phyloP scores from a whole-genome alignment of 2,329 filamentous ascomycete species.

The Cladosporium halotolerans region DNA sequence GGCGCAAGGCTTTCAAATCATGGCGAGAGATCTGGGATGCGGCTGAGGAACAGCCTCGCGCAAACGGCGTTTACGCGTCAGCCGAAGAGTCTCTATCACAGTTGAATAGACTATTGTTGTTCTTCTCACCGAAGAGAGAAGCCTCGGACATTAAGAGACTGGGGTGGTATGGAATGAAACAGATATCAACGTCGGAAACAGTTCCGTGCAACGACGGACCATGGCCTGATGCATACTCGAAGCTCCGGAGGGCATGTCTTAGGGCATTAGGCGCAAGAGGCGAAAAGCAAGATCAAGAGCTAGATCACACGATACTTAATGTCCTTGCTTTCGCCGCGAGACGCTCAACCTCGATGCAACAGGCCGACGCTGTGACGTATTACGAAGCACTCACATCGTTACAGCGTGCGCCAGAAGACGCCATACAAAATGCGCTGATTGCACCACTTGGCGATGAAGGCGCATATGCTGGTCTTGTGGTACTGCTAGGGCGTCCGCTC shows the following conservation, averaged over 20 bases:
- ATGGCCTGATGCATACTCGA: constrained; percentile 39
- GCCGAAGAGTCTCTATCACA: constrained; percentile 36
- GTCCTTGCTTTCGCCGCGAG: constrained; percentile 34
- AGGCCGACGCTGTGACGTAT: constrained; percentile 23
- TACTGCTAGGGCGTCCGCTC: constrained; percentile 25
- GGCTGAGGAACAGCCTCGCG: constrained; percentile 32
- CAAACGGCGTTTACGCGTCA: constrained; percentile 30
- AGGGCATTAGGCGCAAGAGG: constrained; percentile 16
- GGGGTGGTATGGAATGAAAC: constrained; percentile 34
- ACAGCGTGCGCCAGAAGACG: constrained; percentile 17
- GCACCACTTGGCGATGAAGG: constrained; percentile 24
- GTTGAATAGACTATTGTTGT: constrained; percentile 39
- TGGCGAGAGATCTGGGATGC: constrained; percentile 60
- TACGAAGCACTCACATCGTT: constrained; percentile 26
- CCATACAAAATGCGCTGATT: constrained; percentile 26
- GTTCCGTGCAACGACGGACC: constrained; percentile 24
- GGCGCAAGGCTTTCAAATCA: constrained; percentile 51
- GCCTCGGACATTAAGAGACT: constrained; percentile 35
- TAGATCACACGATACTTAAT: constrained; percentile 20
- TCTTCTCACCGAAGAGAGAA: constrained; percentile 33
- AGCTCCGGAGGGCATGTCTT: constrained; percentile 36
- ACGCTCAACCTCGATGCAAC: constrained; percentile 15
- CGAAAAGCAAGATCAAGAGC: constrained; percentile 19
- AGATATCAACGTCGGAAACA: constrained; percentile 27
- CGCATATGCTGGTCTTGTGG: constrained; percentile 24